phyloP scores from a whole-genome alignment of 2,329 filamentous ascomycete species.

The Arthrinium phaeospermum region DNA sequence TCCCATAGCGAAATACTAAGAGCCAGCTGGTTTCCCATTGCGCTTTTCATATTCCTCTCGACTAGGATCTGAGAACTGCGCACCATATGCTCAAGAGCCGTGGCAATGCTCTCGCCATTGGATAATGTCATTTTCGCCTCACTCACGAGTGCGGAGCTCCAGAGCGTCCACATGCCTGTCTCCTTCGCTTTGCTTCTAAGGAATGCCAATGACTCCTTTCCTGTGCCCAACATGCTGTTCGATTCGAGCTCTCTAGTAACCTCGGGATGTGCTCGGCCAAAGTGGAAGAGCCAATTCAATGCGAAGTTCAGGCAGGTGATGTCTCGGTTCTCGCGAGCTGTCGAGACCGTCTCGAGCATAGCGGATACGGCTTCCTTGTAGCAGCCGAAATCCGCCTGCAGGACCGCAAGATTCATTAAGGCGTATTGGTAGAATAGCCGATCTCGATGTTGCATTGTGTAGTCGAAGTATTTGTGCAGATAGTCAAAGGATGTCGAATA shows the following conservation, averaged over 20 bases:
- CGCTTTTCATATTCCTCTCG: conserved; percentile 74
- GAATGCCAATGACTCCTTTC: conserved; percentile 82
- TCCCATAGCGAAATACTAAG: conserved; percentile 77
- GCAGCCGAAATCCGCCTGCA: conserved; percentile 95
- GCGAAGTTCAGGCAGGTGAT: conserved; percentile 93
- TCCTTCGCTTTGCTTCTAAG: conserved; percentile 87
- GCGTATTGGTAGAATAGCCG: conserved; percentile 93
- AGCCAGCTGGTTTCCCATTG: conserved; percentile 76
- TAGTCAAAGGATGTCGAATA: conserved; percentile 89
- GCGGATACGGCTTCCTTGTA: conserved; percentile 88
- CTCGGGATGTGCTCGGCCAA: conserved; percentile 82
- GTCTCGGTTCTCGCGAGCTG: conserved; percentile 92
- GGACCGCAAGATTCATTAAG: conserved; percentile 86
- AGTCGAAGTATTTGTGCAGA: conserved; percentile 95
- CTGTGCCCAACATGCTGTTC: conserved; percentile 75
- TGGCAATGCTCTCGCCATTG: conserved; percentile 68
- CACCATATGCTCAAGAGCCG: conserved; percentile 77
- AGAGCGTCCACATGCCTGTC: conserved; percentile 81
- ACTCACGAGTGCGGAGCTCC: conserved; percentile 82
- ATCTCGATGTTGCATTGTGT: conserved; percentile 86
- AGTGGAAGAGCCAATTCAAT: conserved; percentile 94
- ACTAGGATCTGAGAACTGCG: conserved; percentile 83
- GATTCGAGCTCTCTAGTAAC: conserved; percentile 74
- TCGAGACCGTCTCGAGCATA: conserved; percentile 93
- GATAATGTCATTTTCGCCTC: conserved; percentile 82